Evolutionary conservation across 2,329 filamentous ascomycete species (phyloP).

Genomic region (Epichloe amarillans): DNA sequence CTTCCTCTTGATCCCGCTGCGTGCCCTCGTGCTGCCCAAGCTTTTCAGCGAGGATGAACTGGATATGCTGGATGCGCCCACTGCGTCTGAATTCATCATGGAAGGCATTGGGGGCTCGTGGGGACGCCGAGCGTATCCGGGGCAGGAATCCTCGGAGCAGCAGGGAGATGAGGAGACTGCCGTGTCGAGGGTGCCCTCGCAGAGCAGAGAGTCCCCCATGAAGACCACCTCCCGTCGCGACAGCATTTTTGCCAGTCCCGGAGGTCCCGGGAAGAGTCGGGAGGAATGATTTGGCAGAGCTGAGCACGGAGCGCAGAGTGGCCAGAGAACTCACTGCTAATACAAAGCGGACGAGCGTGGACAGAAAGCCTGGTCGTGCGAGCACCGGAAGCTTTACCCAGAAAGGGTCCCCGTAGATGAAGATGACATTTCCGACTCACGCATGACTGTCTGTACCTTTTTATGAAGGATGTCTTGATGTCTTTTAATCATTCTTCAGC

Average conservation of each 20-base stretch:
- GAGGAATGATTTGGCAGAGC: constrained; percentile 22
- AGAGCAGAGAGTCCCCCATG: constrained; percentile 3
- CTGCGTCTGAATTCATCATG: constrained; percentile 63
- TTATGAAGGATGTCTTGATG: too few species aligned
- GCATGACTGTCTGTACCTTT: too few species aligned
- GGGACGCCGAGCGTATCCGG: constrained; percentile 20
- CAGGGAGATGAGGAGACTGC: neutral
- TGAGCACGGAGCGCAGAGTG: constrained; percentile 18
- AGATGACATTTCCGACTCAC: too few species aligned
- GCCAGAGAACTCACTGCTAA: constrained; percentile 16
- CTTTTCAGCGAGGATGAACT: constrained; percentile 50
- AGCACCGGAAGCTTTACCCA: neutral
- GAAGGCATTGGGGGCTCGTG: constrained; percentile 57
- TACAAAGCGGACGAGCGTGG: constrained; percentile 16
- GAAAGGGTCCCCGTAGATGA: neutral
- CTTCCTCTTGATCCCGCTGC: constrained; percentile 51
- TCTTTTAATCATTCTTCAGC: too few species aligned
- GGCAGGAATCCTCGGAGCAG: constrained; percentile 5
- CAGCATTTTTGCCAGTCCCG: constrained; percentile 15
- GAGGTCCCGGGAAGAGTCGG: constrained; percentile 17
- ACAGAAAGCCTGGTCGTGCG: constrained; percentile 2
- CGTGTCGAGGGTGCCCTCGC: constrained; percentile 5
- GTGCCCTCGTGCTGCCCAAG: constrained; percentile 49
- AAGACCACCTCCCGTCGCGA: constrained; percentile 8
- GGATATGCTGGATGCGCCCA: constrained; percentile 53